phyloP scores from a whole-genome alignment of 225 moss, liverwort and hornwort species.

The Pleurozium schreberi region DNA sequence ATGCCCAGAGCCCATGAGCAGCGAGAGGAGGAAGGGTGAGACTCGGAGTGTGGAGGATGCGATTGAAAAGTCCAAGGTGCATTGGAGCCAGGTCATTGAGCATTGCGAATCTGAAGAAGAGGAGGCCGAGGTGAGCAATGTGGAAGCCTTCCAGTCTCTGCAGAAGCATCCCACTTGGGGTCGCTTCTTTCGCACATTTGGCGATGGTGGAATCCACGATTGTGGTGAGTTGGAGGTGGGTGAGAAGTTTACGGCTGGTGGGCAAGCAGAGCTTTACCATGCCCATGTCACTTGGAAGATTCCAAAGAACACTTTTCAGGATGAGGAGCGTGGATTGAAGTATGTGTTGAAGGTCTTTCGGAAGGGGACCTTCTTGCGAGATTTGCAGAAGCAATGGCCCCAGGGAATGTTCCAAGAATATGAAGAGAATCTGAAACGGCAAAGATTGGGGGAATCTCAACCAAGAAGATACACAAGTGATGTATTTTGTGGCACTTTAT shows the following conservation, averaged over 20 bases:
- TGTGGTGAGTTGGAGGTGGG: background rate
- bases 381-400: background rate
- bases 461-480: accelerated
- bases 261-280: background rate
- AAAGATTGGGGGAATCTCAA: accelerated
- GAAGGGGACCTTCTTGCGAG: background rate
- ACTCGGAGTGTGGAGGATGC: no score
- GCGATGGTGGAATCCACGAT: background rate
- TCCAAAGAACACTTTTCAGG: accelerated
- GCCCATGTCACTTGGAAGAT: background rate
- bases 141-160: background rate
- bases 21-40: background rate
- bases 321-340: accelerated
- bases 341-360: background rate
- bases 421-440: accelerated
- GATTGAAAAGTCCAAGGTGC: background rate
- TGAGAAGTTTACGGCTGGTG: background rate
- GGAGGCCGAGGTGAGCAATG: background rate
- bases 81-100: background rate
- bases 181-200: background rate
- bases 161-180: background rate
- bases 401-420: accelerated
- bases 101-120: background rate
- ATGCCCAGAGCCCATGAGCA: background rate
- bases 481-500: background rate